Conservation (phyloP, 257 asterid genomes). For the Coffea canephora region DNA sequence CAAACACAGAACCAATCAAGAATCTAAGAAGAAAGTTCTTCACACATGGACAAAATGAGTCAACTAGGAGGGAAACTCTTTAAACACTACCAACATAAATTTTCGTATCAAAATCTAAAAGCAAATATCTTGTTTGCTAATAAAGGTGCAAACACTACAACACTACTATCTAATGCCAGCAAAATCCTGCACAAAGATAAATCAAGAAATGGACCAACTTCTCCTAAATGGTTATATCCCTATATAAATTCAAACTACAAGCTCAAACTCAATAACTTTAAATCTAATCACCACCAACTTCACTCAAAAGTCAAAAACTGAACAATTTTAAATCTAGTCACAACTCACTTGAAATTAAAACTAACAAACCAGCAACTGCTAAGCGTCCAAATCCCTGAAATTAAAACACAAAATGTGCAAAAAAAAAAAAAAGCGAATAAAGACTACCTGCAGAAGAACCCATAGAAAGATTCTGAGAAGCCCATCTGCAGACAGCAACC, state of each 20-base stretch:
- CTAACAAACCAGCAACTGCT: background rate
- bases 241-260: background rate
- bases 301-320: background rate
- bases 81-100: background rate
- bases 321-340: background rate
- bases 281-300: background rate
- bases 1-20: background rate
- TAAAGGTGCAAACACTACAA: too few relatives aligned
- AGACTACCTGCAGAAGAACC: conserved; percentile 61
- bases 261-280: background rate
- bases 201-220: background rate
- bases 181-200: background rate
- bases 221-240: background rate
- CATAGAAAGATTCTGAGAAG: conserved; percentile 26
- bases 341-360: background rate
- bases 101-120: background rate
- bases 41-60: background rate
- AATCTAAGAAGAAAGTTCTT: background rate
- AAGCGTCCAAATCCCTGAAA: background rate
- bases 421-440: background rate
- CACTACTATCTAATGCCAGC: background rate
- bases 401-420: background rate
- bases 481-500: conserved; percentile 54
- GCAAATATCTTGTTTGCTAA: too few relatives aligned
- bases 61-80: background rate